Conservation (phyloP, 2,329 filamentous ascomycete genomes). For the Beauveria asiatica region DNA sequence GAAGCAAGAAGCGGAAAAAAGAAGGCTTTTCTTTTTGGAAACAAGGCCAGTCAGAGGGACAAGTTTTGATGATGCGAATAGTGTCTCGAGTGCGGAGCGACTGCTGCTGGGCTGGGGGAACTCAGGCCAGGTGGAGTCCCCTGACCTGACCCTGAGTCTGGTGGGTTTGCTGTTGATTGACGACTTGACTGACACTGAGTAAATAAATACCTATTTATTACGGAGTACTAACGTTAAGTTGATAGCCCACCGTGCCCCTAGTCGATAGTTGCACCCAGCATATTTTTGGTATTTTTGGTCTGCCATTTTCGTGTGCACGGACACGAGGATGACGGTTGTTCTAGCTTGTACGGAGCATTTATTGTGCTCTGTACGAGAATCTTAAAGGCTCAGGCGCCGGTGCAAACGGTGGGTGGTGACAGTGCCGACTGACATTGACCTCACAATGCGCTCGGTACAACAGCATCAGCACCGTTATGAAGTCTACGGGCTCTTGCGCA, state of each 20-base stretch:
- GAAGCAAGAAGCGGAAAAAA: not conserved
- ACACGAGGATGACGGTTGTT: not conserved
- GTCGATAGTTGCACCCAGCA: conserved; percentile 1
- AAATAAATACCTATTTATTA: no score
- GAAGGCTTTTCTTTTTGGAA: conserved; percentile 3
- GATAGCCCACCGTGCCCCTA: not conserved
- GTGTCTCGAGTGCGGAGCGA: conserved; percentile 24
- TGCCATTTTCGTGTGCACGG: not conserved
- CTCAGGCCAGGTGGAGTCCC: conserved; percentile 10
- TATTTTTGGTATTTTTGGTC: not conserved
- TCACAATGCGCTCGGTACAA: not conserved
- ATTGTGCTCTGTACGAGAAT: not conserved
- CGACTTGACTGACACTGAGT: not conserved
- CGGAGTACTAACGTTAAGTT: no score
- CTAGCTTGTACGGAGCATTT: not conserved
- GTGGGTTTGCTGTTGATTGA: not conserved
- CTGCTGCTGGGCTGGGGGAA: conserved; percentile 11
- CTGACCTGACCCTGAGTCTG: conserved; percentile 9
- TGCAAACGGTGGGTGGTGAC: not conserved
- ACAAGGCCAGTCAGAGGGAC: conserved; percentile 3
- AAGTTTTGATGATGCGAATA: conserved; percentile 20
- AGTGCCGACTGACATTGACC: not conserved
- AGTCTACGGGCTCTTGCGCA: not conserved
- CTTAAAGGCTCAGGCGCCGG: not conserved
- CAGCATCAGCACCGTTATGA: not conserved